Conservation (phyloP, 345 rosid species). For the Brassica incana region DNA sequence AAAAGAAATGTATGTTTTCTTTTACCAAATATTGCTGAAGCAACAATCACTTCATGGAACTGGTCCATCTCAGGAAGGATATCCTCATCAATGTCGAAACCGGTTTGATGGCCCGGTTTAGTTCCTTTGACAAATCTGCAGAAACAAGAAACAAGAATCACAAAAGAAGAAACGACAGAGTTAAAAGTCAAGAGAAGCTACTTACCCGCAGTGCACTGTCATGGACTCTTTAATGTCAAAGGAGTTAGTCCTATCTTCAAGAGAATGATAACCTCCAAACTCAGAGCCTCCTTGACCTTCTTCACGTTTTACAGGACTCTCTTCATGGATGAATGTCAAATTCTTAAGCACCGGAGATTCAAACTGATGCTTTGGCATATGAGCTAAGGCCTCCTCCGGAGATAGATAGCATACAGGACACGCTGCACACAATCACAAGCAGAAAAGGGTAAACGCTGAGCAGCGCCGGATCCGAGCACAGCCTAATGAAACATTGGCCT, state of each 20-base stretch:
- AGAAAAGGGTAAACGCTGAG: neutral
- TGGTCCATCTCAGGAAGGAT: slow-evolving; percentile 63
- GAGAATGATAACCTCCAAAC: slow-evolving; percentile 87
- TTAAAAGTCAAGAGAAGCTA: neutral
- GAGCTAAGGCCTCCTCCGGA: slow-evolving; percentile 64
- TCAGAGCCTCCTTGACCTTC: slow-evolving; percentile 71
- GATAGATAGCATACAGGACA: slow-evolving; percentile 85
- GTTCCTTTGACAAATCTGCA: slow-evolving; percentile 71
- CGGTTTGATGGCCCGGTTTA: slow-evolving; percentile 67
- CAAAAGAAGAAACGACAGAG: neutral
- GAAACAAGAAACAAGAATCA: slow-evolving; percentile 5
- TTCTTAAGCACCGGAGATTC: slow-evolving; percentile 54
- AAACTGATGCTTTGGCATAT: slow-evolving; percentile 65
- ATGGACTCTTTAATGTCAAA: slow-evolving; percentile 72
- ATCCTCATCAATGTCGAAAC: slow-evolving; percentile 83
- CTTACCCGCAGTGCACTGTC: slow-evolving; percentile 89
- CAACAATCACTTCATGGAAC: slow-evolving; percentile 70
- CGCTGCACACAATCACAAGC: slow-evolving; percentile 43
- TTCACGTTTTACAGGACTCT: slow-evolving; percentile 55
- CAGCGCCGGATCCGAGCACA: no score
- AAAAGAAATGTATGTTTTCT: slow-evolving; percentile 16
- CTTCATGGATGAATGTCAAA: slow-evolving; percentile 57
- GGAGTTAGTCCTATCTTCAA: slow-evolving; percentile 62
- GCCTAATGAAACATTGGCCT: no score
- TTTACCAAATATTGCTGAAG: slow-evolving; percentile 87